Conservation (phyloP, 1,284 basidiomycete genomes). For the Ustilago sp. region DNA sequence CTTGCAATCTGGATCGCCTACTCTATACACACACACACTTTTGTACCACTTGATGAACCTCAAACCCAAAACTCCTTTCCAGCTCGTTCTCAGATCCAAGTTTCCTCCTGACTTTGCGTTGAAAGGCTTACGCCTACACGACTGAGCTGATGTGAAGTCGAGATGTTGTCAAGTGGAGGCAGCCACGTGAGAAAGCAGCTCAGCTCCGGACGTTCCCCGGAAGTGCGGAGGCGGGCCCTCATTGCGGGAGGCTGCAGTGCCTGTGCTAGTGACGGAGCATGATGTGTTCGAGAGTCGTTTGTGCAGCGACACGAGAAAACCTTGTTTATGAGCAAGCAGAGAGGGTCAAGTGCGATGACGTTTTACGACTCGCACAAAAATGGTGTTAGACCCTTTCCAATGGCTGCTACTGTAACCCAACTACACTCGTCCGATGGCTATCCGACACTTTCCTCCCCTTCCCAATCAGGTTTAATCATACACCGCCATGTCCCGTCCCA, state of each 20-base stretch:
- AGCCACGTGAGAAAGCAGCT: neutral
- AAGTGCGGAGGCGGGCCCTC: too few relatives aligned
- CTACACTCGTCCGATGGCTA: too few relatives aligned
- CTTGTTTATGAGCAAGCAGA: neutral
- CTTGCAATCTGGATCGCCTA: neutral
- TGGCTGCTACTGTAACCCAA: too few relatives aligned
- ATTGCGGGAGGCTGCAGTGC: too few relatives aligned
- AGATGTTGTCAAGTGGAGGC: too few relatives aligned
- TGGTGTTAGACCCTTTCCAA: too few relatives aligned
- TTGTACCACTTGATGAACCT: constrained; percentile 2
- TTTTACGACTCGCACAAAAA: neutral
- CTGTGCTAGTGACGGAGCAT: neutral
- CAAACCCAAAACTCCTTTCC: neutral
- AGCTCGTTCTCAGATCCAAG: neutral
- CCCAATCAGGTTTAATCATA: too few relatives aligned
- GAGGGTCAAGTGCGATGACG: constrained; percentile 9
- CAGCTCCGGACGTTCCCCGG: neutral
- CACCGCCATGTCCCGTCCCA: too few relatives aligned
- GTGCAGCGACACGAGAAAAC: neutral
- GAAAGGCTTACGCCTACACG: neutral
- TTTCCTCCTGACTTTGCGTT: neutral
- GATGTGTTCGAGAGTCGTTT: neutral
- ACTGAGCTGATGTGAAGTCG: neutral
- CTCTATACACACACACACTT: neutral
- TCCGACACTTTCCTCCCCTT: too few relatives aligned